A percentile compares a stretch with the other conserved stretches of the same genome.
phyloP scores from a whole-genome alignment of 2,329 filamentous ascomycete species.

The Paramyrothecium sp. region DNA sequence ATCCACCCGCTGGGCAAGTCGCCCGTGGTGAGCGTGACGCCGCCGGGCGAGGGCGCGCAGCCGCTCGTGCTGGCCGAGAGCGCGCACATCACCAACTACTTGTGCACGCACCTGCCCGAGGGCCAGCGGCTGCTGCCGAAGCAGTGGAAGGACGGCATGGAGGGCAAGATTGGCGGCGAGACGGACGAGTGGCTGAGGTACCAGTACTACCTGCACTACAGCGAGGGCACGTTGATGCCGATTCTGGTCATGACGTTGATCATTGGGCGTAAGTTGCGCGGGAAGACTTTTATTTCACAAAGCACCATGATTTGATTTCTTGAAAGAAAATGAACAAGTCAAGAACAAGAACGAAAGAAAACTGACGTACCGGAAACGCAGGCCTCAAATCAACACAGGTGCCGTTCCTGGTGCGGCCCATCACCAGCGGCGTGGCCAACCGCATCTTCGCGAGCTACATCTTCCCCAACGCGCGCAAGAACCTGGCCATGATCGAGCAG shows the following conservation, averaged over 20 bases:
- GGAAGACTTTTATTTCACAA: neutral
- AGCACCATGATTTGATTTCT: too few relatives aligned
- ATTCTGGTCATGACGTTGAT: conserved; percentile 65
- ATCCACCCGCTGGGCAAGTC: conserved; percentile 87
- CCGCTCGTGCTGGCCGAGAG: conserved; percentile 75
- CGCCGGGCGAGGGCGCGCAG: conserved; percentile 32
- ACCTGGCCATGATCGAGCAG: conserved; percentile 49
- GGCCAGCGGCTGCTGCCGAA: conserved; percentile 48
- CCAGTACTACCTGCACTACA: conserved; percentile 76
- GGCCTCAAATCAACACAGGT: conserved; percentile 43
- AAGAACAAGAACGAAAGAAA: too few relatives aligned
- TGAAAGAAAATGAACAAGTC: too few relatives aligned
- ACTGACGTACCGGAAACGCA: conserved; percentile 12
- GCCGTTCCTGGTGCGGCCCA: conserved; percentile 53
- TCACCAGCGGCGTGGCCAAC: conserved; percentile 44
- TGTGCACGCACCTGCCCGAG: conserved; percentile 62
- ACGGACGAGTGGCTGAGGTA: conserved; percentile 59
- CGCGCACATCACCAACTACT: conserved; percentile 77
- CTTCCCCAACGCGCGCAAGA: conserved; percentile 45
- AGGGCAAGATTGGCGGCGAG: conserved; percentile 57
- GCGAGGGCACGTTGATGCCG: conserved; percentile 81
- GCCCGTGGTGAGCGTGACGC: conserved; percentile 69
- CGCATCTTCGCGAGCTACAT: conserved; percentile 38
- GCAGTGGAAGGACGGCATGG: conserved; percentile 56
- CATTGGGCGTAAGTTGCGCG: conserved; percentile 40